phyloP scores from a whole-genome alignment of 2,329 filamentous ascomycete species.

The Colletotrichum eleusines region DNA sequence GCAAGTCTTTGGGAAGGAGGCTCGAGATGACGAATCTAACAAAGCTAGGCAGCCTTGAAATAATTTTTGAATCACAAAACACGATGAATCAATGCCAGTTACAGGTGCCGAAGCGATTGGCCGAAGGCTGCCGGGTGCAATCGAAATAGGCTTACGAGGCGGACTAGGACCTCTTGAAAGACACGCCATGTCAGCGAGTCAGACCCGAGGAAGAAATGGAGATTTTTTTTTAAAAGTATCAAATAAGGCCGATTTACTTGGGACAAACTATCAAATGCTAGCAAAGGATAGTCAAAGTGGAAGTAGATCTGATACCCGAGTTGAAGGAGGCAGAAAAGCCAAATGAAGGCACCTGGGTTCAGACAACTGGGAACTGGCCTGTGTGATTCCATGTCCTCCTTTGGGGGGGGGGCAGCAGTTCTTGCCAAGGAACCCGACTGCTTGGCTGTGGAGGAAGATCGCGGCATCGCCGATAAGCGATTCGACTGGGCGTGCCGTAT shows the following conservation, averaged over 20 bases:
- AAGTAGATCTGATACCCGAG: constrained; percentile 20
- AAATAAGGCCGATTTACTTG: not conserved
- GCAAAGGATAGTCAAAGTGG: not conserved
- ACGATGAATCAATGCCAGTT: not conserved
- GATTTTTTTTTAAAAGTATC: not conserved
- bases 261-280: not conserved
- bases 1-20: constrained; percentile 17
- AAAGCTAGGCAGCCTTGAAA: constrained; percentile 25
- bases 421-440: constrained; percentile 26
- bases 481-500: not conserved
- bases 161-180: not conserved
- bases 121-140: constrained; percentile 1
- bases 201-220: not conserved
- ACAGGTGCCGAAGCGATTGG: constrained; percentile 33
- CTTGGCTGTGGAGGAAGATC: not conserved
- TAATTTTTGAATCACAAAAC: constrained; percentile 12
- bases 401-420: constrained; percentile 12
- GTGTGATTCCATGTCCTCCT: constrained; percentile 9
- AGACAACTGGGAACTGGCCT: constrained; percentile 9
- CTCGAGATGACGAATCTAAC: constrained; percentile 12
- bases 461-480: constrained; percentile 11
- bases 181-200: constrained; percentile 15
- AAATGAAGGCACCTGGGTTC: constrained; percentile 4
- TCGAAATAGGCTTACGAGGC: constrained; percentile 24
- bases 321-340: not conserved